phyloP scores from a whole-genome alignment of 2,329 filamentous ascomycete genomes.

The Samsoniella hepiali region DNA sequence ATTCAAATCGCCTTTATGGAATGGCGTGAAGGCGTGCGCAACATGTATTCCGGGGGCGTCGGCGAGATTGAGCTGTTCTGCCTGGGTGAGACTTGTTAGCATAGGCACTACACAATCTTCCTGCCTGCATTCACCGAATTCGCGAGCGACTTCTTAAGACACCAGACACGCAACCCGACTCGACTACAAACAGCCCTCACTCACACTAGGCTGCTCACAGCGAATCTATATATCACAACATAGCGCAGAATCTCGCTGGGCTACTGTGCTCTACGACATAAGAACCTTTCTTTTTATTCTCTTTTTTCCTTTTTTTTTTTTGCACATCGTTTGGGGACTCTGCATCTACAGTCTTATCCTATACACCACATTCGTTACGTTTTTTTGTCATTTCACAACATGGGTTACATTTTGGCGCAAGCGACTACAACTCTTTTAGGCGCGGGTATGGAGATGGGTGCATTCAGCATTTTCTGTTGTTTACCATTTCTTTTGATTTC shows the following conservation, averaged over 20 bases:
- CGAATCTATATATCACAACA: not conserved
- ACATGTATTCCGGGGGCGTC: conserved; percentile 63
- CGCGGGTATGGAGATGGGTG: conserved; percentile 11
- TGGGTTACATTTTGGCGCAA: conserved; percentile 18
- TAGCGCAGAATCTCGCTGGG: not conserved
- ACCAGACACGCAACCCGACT: not conserved
- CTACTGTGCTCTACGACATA: not conserved
- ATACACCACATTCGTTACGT: conserved; percentile 18
- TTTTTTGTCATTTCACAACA: conserved; percentile 20
- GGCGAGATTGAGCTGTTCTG: conserved; percentile 91
- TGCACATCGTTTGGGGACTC: conserved; percentile 8
- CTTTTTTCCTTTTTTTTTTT: conserved; percentile 1
- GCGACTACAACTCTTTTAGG: conserved; percentile 13
- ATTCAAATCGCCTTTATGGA: conserved; percentile 94
- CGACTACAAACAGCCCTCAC: not conserved
- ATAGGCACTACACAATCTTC: not conserved
- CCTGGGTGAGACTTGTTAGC: conserved; percentile 46
- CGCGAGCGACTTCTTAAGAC: not conserved
- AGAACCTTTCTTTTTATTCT: not conserved
- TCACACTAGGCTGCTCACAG: not conserved
- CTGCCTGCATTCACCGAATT: not conserved
- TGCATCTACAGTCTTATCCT: conserved; percentile 12
- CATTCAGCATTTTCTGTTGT: conserved; percentile 21
- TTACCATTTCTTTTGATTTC: conserved; percentile 21
- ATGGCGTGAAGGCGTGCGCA: conserved; percentile 70